Base-by-base conservation (phyloP, 2,329 filamentous ascomycete species). In the Venturia oleaginea region DNA sequence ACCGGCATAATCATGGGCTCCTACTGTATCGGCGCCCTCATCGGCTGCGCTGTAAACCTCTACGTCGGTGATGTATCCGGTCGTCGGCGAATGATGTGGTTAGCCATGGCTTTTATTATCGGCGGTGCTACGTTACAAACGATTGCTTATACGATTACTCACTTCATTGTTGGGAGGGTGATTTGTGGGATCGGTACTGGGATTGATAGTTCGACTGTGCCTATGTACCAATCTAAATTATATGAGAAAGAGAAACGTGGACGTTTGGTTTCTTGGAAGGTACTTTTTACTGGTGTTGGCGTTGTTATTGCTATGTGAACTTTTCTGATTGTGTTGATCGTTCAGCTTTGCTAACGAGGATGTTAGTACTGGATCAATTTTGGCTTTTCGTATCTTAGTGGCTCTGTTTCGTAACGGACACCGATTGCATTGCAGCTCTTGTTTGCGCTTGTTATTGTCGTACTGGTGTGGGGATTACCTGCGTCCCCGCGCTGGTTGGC, bases 81-180 rank as follows among this genome's bases (percentile, higher is more conserved):
- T 8, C 62, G 62, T 5, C 46, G 62, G 30, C 60, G 32, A 17
- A 59, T 42, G 32, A 57, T 64, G 30, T 51, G 24, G 46, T 13
- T 57, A 19, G 62, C 24, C 34, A 27, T 32, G n/a, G 46, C 30
- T 40, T 27, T 64, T 7, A 57, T 64, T 3, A 59, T 57, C 15
- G 32, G 37, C n/a, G 62, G 62, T 17, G 62, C 62, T 37, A 59
- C 62, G 4, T 34, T 64, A 15, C 62, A 57, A 24, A 34, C 46
- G 32, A 30, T 1, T 40, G 27, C 62, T 7, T 64, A 75, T 67
- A 73, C 71, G n/a, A 74, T 77, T 5, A 68, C 77, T 0, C 78
- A 80, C 63, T 73, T 81, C 65, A 76, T 80, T 42, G 72, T 80
- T 11, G 80, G 77, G 2, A 73, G 80, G 17, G 75, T 81, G 37